Evolutionary conservation across 2,329 filamentous ascomycete genomes (phyloP).

Genomic region (Aspergillus floridensis): DNA sequence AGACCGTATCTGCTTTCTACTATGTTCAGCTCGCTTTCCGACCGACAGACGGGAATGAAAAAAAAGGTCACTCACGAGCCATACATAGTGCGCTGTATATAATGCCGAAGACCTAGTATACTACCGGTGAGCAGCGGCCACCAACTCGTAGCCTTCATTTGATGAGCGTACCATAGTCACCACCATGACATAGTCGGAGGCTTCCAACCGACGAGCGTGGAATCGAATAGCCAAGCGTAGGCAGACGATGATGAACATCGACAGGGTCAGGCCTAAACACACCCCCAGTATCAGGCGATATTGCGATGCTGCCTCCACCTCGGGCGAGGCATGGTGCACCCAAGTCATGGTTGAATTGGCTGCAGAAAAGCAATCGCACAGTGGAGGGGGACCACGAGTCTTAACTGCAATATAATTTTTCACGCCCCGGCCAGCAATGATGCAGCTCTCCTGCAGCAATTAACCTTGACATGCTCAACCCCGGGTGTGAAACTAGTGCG

Average conservation of each 20-base stretch:
- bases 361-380: neutral
- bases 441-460: neutral
- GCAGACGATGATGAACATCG: conserved; percentile 45
- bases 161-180: conserved; percentile 30
- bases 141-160: neutral
- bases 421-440: neutral
- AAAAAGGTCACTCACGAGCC: conserved; percentile 40
- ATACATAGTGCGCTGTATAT: conserved; percentile 53
- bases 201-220: conserved; percentile 45
- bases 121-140: conserved; percentile 21
- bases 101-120: conserved; percentile 44
- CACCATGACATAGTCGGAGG: conserved; percentile 48
- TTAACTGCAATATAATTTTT: neutral
- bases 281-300: conserved; percentile 52
- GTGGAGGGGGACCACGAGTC: neutral
- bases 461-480: too few species aligned
- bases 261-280: conserved; percentile 44
- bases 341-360: conserved; percentile 44
- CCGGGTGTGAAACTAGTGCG: too few species aligned
- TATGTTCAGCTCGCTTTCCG: conserved; percentile 3
- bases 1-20: conserved; percentile 55
- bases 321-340: conserved; percentile 51
- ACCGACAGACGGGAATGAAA: neutral
- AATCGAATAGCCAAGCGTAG: conserved; percentile 46
- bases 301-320: conserved; percentile 49